These are phyloP conservation scores for Fusarium hostae DNA, from an alignment of 2,329 filamentous ascomycete species.

Conservation along the genomic window DNA sequence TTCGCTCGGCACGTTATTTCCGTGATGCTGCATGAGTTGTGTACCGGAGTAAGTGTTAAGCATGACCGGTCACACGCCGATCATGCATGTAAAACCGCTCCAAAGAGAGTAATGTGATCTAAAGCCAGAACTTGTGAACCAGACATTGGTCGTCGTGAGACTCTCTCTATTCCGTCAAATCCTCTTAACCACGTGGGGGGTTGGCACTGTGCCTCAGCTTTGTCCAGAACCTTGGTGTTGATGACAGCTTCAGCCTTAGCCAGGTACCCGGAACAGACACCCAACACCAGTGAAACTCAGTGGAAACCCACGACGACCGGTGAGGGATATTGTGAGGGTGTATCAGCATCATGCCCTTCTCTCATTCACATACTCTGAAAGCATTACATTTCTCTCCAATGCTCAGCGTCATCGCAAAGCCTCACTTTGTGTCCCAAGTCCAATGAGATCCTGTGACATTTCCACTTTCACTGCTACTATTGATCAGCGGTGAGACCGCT, in stretches of 20 bases:
- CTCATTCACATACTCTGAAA: background rate
- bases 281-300: background rate
- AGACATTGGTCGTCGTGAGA: background rate
- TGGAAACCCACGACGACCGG: background rate
- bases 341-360: background rate
- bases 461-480: background rate
- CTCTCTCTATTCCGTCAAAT: background rate
- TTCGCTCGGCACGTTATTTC: conserved; percentile 34
- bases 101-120: background rate
- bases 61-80: conserved; percentile 3
- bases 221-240: background rate
- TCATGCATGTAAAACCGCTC: background rate
- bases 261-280: background rate
- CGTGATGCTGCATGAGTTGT: conserved; percentile 23
- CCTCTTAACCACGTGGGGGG: background rate
- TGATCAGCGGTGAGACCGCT: background rate
- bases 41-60: background rate
- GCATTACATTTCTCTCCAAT: background rate
- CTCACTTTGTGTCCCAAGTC: conserved; percentile 2
- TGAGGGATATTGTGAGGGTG: background rate
- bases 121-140: background rate
- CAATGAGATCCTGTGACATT: background rate
- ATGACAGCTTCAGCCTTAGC: background rate
- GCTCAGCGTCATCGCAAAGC: conserved; percentile 3
- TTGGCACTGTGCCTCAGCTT: background rate